phyloP scores from a whole-genome alignment of 2,329 filamentous ascomycete genomes.

The Alternaria infectoria region DNA sequence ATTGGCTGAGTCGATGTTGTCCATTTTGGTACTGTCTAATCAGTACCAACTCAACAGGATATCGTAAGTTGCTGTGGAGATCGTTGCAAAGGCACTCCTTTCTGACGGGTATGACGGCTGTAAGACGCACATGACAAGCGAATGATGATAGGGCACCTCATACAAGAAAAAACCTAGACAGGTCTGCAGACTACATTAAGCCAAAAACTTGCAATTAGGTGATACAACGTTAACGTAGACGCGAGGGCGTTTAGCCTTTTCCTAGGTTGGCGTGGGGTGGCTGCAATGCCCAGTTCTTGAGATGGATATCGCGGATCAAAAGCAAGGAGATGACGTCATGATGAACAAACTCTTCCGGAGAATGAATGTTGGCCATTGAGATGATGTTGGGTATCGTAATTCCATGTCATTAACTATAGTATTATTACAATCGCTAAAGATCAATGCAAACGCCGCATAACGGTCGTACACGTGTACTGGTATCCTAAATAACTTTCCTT shows the following conservation, averaged over 20 bases:
- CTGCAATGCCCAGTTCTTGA: no score
- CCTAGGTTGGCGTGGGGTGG: no score
- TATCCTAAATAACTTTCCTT: background rate
- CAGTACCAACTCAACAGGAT: no score
- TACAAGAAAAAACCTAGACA: no score
- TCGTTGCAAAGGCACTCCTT: no score
- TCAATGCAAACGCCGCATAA: constrained; percentile 5
- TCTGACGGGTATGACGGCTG: background rate
- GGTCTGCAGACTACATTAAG: no score
- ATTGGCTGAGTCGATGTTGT: background rate
- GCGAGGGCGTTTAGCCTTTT: no score
- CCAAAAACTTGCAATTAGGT: no score
- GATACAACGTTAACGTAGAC: no score
- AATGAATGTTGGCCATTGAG: accelerated
- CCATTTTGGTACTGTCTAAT: background rate
- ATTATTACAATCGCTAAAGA: constrained; percentile 12
- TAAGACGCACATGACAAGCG: background rate
- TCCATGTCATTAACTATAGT: constrained; percentile 8
- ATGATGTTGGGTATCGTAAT: background rate
- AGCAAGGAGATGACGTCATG: background rate
- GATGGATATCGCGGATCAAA: background rate
- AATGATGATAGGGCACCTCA: background rate
- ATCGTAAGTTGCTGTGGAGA: no score
- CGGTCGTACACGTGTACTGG: constrained; percentile 3
- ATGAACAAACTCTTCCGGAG: background rate